Evolutionary conservation across 2,329 filamentous ascomycete species (phyloP).

Genomic region (Hymenoscyphus fraxineus): DNA sequence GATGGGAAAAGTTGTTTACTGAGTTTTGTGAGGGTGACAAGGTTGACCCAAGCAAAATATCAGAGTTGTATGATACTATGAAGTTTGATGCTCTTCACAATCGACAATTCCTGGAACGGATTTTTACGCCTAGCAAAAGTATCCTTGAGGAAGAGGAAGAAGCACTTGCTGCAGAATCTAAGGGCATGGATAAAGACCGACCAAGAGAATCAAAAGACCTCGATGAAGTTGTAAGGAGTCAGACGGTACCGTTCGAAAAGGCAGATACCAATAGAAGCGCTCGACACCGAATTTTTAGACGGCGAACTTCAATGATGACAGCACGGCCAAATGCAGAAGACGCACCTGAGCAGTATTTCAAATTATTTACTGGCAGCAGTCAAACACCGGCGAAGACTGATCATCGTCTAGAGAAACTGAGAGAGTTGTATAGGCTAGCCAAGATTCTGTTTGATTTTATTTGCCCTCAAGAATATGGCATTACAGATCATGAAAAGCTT

Average conservation of each 20-base stretch:
- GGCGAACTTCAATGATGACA: conserved; percentile 60
- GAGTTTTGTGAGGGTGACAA: conserved; percentile 98
- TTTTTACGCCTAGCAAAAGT: conserved; percentile 80
- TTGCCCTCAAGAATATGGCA: conserved; percentile 96
- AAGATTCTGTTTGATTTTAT: conserved; percentile 98
- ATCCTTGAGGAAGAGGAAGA: conserved; percentile 68
- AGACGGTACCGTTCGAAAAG: conserved; percentile 26
- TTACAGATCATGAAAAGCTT: conserved; percentile 93
- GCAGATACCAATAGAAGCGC: conserved; percentile 29
- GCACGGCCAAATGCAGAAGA: conserved; percentile 47
- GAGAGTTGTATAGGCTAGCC: conserved; percentile 87
- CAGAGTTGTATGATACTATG: conserved; percentile 98
- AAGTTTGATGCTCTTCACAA: conserved; percentile 99
- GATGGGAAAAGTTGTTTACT: conserved; percentile 96
- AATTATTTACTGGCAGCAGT: conserved; percentile 75
- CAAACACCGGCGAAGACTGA: conserved; percentile 77
- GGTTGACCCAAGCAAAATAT: conserved; percentile 97
- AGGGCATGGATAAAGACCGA: conserved; percentile 26
- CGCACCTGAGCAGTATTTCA: conserved; percentile 69
- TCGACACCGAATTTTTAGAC: conserved; percentile 52
- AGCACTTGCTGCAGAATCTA: conserved; percentile 35
- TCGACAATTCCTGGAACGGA: conserved; percentile 92
- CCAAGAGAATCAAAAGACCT: conserved; percentile 25
- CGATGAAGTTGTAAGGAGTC: conserved; percentile 13
- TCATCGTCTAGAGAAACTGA: conserved; percentile 77